phyloP scores from a whole-genome alignment of 192 early-diverging fungal species.

The Obelidium mucronatum region DNA sequence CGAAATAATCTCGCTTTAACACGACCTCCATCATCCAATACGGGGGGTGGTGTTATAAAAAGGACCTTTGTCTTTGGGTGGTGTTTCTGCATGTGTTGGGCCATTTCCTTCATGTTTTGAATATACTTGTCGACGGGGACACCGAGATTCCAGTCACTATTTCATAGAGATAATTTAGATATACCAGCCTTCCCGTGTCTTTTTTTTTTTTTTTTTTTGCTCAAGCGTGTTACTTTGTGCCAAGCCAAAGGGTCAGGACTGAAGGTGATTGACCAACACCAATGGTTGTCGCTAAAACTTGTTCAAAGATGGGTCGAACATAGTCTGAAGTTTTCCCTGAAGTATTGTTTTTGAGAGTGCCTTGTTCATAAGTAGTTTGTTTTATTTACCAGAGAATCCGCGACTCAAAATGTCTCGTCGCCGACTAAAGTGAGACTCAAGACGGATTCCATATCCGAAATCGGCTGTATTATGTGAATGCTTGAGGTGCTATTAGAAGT shows the following conservation, averaged over 20 bases:
- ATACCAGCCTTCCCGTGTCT: too few relatives aligned
- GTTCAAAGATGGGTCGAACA: neutral
- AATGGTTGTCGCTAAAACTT: neutral
- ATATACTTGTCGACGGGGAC: too few relatives aligned
- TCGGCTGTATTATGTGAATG: neutral
- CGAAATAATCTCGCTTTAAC: neutral
- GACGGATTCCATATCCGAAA: slow-evolving; percentile 6
- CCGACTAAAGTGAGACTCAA: neutral
- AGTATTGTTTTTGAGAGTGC: neutral
- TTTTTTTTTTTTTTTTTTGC: too few relatives aligned
- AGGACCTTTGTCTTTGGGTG: slow-evolving; percentile 22
- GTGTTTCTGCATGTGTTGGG: neutral
- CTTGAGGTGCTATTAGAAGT: neutral
- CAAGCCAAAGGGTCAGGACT: neutral
- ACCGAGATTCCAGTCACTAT: too few relatives aligned
- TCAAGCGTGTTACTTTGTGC: slow-evolving; percentile 7
- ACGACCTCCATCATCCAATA: neutral
- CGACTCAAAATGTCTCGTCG: slow-evolving; percentile 6
- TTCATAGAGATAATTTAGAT: too few relatives aligned
- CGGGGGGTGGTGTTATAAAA: slow-evolving; percentile 23
- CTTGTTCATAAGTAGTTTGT: neutral
- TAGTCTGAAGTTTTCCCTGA: slow-evolving; percentile 3
- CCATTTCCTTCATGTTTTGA: slow-evolving; percentile 10
- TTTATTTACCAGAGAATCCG: neutral
- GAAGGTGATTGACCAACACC: neutral